Evolutionary conservation across 179 eudicot genomes (phyloP), one percentile per base, ranked within the genome.

Genomic region (Silene coronaria): DNA sequence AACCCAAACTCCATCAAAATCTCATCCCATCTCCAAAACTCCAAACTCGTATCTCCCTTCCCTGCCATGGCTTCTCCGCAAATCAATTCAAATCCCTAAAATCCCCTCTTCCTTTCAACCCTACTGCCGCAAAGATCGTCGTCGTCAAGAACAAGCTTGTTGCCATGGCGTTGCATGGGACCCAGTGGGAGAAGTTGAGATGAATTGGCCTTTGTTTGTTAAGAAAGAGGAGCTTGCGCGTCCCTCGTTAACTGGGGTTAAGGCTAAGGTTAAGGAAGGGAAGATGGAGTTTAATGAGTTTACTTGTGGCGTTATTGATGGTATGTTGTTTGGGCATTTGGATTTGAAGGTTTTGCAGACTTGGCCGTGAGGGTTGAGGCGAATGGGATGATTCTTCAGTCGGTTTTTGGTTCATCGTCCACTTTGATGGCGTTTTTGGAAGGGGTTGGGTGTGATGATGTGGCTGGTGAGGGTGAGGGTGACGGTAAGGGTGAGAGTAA

Each of bases 201-300:
- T 85, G 87, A 85, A 85, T 64, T 83, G 85, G 2, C 74, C 82
- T 0, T 26, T 85, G 13, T 82, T 85, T 28, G 82, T 85, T 10
- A 85, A 85, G 82, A 80, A 82, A 42, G 85, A 85, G 63, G 85
- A 85, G n/a, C 59, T 51, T 14, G 85, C 79, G 46, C 82, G 84
- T 3, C 60, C 59, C 0, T 80, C 79, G 1, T 55, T 85, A 73
- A 75, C 76, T 14, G 84, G 82, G 55, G 78, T 85, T 0, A 85
- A 78, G 71, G 24, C 17, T 13, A 81, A 67, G 19, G 80, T 78
- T 2, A 85, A 85, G 71, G 87, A 78, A n/a, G 78, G 76, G 19
- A 80, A 82, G 36, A 42, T 82, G 77, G 87, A 85, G 84, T 85
- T 85, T 24, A 85, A 85, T 82, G 87, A 80, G 8, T 68, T 85